These are phyloP conservation scores for Mucor circinelloides DNA, from an alignment of 371 early-diverging fungal genomes.

Conservation along the genomic window DNA sequence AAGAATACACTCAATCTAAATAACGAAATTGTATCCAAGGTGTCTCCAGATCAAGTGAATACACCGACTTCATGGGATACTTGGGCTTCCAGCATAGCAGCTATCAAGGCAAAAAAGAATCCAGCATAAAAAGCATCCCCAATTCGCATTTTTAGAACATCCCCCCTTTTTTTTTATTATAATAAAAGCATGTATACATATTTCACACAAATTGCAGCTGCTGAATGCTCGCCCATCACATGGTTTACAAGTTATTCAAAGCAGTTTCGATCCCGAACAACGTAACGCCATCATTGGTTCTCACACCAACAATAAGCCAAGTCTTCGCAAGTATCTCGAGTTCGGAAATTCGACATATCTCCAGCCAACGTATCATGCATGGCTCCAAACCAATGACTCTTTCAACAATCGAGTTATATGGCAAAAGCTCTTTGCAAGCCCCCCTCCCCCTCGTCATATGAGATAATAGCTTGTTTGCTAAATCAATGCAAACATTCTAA, in stretches of 20 bases:
- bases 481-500: not conserved
- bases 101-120: not conserved
- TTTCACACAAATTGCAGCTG: not conserved
- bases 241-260: no score
- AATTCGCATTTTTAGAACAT: not conserved
- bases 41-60: not conserved
- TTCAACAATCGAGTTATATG: no score
- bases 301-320: no score
- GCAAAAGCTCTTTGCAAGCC: no score
- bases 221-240: no score
- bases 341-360: no score
- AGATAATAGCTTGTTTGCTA: not conserved
- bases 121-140: not conserved
- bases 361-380: no score
- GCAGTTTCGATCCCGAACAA: no score
- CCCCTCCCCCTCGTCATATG: no score
- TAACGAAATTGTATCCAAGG: slow-evolving; percentile 10
- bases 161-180: not conserved
- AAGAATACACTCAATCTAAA: slow-evolving; percentile 13
- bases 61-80: not conserved
- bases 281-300: no score
- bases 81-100: not conserved
- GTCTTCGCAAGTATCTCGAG: no score
- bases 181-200: not conserved
- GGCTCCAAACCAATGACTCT: no score